A percentile compares a stretch with the other conserved stretches of the same genome.
These are phyloP conservation scores for Gonapodya prolifera DNA, from an alignment of 192 early-diverging fungal species.

Conservation along the genomic window DNA sequence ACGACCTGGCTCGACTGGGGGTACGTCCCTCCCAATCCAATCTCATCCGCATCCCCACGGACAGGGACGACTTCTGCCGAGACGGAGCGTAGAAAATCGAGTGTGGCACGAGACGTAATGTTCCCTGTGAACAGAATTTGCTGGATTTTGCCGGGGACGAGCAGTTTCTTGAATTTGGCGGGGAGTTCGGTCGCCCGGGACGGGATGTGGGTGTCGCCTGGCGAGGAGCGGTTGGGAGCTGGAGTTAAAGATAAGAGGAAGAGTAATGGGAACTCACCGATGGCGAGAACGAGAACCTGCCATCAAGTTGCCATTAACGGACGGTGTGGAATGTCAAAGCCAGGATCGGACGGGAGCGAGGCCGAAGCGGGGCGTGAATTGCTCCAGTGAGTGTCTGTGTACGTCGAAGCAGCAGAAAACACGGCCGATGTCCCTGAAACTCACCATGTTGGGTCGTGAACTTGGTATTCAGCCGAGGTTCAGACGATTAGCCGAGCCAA, in stretches of 20 bases:
- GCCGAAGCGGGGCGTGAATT: no score
- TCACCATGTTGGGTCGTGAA: no score
- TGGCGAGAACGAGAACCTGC: background rate
- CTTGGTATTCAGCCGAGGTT: no score
- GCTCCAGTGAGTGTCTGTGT: no score
- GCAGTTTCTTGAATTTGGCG: slow-evolving; percentile 79
- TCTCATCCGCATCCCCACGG: slow-evolving; percentile 73
- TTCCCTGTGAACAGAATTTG: slow-evolving; percentile 91
- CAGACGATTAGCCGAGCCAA: no score
- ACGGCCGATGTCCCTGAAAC: no score
- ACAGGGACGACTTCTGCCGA: slow-evolving; percentile 61
- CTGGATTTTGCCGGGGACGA: slow-evolving; percentile 93
- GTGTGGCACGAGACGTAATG: slow-evolving; percentile 63
- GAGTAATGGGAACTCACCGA: no score
- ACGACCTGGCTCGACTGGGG: background rate
- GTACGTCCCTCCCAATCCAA: background rate
- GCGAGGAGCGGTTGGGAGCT: slow-evolving; percentile 31
- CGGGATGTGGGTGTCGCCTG: slow-evolving; percentile 93
- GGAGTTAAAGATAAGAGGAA: no score
- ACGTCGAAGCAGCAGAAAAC: no score
- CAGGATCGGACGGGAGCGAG: no score
- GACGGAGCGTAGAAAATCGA: slow-evolving; percentile 78
- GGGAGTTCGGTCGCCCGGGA: slow-evolving; percentile 80
- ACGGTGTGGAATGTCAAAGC: no score
- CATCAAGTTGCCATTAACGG: no score